phyloP scores from a whole-genome alignment of 495 filamentous ascomycete species.

The Haplographium delicatum region DNA sequence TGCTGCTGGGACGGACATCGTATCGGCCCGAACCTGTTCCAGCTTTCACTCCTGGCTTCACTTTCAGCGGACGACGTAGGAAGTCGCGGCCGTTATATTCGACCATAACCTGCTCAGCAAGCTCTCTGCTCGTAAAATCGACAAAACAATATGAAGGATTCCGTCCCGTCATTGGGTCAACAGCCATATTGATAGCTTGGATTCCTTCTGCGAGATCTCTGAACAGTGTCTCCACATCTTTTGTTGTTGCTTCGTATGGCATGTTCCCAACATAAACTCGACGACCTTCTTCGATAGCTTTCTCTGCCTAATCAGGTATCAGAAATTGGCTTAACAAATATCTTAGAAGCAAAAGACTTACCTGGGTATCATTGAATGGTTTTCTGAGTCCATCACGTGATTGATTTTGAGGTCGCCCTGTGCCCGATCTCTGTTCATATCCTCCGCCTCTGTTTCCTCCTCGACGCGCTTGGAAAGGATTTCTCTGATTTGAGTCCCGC shows the following conservation, averaged over 20 bases:
- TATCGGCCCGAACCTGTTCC: constrained; percentile 3
- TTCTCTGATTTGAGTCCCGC: background rate
- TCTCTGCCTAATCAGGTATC: constrained; percentile 15
- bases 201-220: constrained; percentile 25
- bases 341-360: background rate
- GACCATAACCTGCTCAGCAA: constrained; percentile 51
- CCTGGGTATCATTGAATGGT: constrained; percentile 2
- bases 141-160: constrained; percentile 73
- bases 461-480: background rate
- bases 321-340: background rate
- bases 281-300: constrained; percentile 44
- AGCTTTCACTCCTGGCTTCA: constrained; percentile 49
- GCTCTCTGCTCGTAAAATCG: constrained; percentile 51
- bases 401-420: background rate
- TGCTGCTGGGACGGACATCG: background rate
- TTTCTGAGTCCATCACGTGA: constrained; percentile 8
- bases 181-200: constrained; percentile 59
- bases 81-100: constrained; percentile 47
- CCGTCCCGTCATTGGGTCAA: constrained; percentile 60
- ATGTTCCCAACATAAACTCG: constrained; percentile 66
- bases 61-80: constrained; percentile 52
- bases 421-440: background rate
- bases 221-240: constrained; percentile 57
- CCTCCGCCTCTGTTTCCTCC: background rate
- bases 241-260: constrained; percentile 55